These are phyloP conservation scores for Phylloboletellus chloephorus DNA, from an alignment of 1,284 basidiomycete species.

Conservation along the genomic window DNA sequence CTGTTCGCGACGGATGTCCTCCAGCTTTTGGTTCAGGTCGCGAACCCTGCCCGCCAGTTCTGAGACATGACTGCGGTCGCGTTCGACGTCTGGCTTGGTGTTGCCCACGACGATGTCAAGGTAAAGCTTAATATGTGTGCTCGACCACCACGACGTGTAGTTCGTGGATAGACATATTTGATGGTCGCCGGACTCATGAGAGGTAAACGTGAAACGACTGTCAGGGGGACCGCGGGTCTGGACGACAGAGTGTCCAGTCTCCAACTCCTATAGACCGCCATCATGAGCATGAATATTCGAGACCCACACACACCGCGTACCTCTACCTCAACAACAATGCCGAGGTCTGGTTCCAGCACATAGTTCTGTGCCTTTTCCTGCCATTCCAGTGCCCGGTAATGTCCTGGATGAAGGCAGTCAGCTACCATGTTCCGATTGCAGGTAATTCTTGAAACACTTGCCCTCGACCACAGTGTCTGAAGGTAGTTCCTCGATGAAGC, in stretches of 20 bases:
- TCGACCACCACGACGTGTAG: constrained; percentile 79
- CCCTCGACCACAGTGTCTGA: constrained; percentile 96
- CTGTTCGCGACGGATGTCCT: constrained; percentile 92
- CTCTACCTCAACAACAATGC: constrained; percentile 87
- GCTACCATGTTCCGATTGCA: neutral
- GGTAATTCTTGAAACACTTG: constrained; percentile 31
- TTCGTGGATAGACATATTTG: constrained; percentile 92
- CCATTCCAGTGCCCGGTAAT: constrained; percentile 92
- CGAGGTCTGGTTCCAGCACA: constrained; percentile 69
- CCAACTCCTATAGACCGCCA: constrained; percentile 58
- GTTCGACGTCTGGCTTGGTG: constrained; percentile 75
- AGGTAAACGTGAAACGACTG: constrained; percentile 95
- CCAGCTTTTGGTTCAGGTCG: constrained; percentile 89
- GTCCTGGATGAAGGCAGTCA: constrained; percentile 50
- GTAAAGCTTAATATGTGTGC: constrained; percentile 89
- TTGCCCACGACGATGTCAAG: constrained; percentile 90
- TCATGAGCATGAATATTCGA: constrained; percentile 4
- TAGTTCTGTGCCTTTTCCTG: constrained; percentile 69
- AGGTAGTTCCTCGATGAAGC: constrained; percentile 98
- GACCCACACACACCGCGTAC: constrained; percentile 40
- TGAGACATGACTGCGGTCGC: constrained; percentile 82
- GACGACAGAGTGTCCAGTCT: constrained; percentile 71
- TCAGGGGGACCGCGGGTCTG: constrained; percentile 86
- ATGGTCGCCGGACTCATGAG: constrained; percentile 95
- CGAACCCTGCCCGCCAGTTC: constrained; percentile 83